Evolutionary conservation across 2,329 filamentous ascomycete genomes (phyloP), one percentile per base, ranked within the genome.

Genomic region (Pseudogymnoascus sp.): DNA sequence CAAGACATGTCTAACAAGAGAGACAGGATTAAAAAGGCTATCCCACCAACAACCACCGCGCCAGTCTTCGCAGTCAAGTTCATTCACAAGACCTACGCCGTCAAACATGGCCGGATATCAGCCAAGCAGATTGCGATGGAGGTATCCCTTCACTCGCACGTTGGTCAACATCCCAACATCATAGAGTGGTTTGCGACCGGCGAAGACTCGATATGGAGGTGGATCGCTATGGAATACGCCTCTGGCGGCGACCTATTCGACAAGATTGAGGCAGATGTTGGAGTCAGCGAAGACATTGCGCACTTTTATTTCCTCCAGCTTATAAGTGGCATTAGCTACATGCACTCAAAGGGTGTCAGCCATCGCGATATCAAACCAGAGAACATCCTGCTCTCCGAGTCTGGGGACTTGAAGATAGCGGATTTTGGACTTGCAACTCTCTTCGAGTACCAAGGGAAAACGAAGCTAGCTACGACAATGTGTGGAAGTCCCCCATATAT

Each of bases 191-290:
- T 95, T 68, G 87, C 88, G 41, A 89, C 87, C 1, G 93, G 92
- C 61, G 90, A 97, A 73, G 92, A 99, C 72, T 71, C 80, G 0
- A 77, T 87, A 15, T 99, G 94, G 93, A 85, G 89, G 68, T 99
- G 94, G 94, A 96, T 99, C 68, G 93, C 92, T 39, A 97, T 99
- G 92, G 94, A 99, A 75, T 88, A 90, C 67, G 94, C 94, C 50
- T 90, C 95, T 69, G 94, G 94, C 41, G 94, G 94, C 9, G 94
- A 99, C 72, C 81, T 99, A 6, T 99, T 99, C 74, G 94, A 99
- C 84, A 99, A 99, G 79, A 97, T 99, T 68, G 95, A 99, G 76
- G 92, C 94, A 15, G 94, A 99, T 74, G 90, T 93, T 47, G 94
- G 94, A 57, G 91, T 97, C n/a, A 84, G 88, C 5, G 86, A 96